These are phyloP conservation scores for Steccherinum ochraceum DNA, from an alignment of 768 basidiomycete genomes.

Conservation along the genomic window DNA sequence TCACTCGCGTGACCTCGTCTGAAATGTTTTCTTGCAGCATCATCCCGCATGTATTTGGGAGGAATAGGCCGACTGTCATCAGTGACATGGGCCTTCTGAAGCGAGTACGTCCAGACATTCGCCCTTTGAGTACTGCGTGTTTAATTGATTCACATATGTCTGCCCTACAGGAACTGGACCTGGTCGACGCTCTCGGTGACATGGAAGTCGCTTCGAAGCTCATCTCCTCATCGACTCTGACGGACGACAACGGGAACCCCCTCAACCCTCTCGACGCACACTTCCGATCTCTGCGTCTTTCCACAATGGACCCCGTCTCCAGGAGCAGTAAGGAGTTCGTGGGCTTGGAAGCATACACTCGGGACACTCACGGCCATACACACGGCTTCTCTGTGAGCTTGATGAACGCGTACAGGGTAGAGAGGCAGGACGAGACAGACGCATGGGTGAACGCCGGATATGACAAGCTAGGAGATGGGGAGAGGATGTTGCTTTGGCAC, in stretches of 20 bases:
- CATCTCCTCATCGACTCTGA: constrained; percentile 31
- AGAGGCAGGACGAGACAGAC: constrained; percentile 37
- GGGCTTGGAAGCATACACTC: constrained; percentile 40
- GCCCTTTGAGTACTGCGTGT: no score
- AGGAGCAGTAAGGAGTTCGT: constrained; percentile 37
- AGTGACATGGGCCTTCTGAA: constrained; percentile 32
- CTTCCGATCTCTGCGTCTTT: constrained; percentile 45
- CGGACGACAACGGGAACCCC: constrained; percentile 39
- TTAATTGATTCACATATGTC: not conserved
- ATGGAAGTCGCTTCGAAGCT: constrained; percentile 62
- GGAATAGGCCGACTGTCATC: constrained; percentile 41
- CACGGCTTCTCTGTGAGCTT: constrained; percentile 42
- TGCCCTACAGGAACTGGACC: constrained; percentile 43
- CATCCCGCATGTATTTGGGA: constrained; percentile 59
- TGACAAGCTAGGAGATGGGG: constrained; percentile 36
- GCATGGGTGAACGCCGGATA: constrained; percentile 42
- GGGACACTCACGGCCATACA: constrained; percentile 52
- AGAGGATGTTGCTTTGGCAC: constrained; percentile 56
- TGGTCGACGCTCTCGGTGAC: constrained; percentile 58
- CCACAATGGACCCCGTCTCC: constrained; percentile 43
- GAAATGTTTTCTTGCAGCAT: constrained; percentile 28
- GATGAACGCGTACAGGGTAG: constrained; percentile 46
- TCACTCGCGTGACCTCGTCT: not conserved
- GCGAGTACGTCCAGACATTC: constrained; percentile 23
- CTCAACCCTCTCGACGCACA: constrained; percentile 52